Evolutionary conservation across 2,329 filamentous ascomycete species (phyloP), one percentile per base, ranked within the genome.

Genomic region (Chrysoporthe deuterocubensis): DNA sequence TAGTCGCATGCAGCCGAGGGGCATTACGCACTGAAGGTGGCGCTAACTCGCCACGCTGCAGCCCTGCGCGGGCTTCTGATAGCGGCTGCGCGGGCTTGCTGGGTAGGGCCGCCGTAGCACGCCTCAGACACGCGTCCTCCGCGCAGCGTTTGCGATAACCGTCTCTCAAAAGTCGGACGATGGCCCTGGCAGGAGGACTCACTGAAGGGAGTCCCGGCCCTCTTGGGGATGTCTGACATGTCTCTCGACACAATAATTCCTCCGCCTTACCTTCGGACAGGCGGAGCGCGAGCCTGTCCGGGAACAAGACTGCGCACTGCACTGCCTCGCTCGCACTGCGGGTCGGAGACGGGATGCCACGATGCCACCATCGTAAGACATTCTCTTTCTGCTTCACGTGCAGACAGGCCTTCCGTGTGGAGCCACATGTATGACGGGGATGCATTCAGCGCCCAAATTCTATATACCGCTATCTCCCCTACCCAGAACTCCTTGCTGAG

Each of bases 71-170:
- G 57, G 57, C 57, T 61, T 44, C 26, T 37, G 26, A 37, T 46
- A 18, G 59, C 43, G 59, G 14, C 62, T n/a, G 14, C 5, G 26
- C 37, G 57, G 1, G 5, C 5, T n/a, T 9, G 21, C 13, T 11
- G 5, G 5, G 56, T 6, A 34, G 37, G 26, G 26, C n/a, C 7
- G 11, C 44, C 40, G 62, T 64, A 46, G 37, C 34, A 59, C 40
- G 42, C 62, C 37, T 37, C 34, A 60, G 7, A 50, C 62, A 65
- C 54, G 62, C 62, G 52, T 54, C 62, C 54, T 44, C 62, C 48
- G 43, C 62, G 52, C 40, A 48, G 37, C 26, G 8, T 18, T 46
- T 13, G 37, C 9, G 37, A 40, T 40, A 7, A 26, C 26, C 26
- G 26, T 26, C 26, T 26, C 26, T 26, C 26, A 26, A 26, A 26